Base-by-base conservation (phyloP, 371 early-diverging fungal genomes). In the Rhizopus sp. region DNA sequence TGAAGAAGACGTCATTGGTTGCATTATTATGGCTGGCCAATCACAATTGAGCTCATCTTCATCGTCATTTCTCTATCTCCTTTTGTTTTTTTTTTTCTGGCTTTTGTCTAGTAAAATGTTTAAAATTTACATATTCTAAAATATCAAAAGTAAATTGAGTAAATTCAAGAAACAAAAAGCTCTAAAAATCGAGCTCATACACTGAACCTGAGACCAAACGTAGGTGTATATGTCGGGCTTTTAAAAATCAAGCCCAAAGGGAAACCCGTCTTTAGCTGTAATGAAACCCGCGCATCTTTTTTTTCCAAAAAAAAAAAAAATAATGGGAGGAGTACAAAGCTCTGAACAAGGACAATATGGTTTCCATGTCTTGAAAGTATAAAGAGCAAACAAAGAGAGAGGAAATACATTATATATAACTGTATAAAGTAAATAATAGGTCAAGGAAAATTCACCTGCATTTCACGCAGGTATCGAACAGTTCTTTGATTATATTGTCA, bases 401-500 rank as follows among this genome's bases (percentile, higher is more conserved):
- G 23, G 23, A 23, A 23, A 23, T 23, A 23, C 23, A 23, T 33
- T 8, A 50, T 29, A 29, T 6, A 57, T 31, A 38, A 50, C 15
- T 29, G 13, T 16, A 6, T 5, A 5, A 12, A 12, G n/a, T 41
- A 15, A n/a, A 13, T n/a, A 35, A 17, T 50, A 54, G 60, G 45
- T 61, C 12, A 57, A 59, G 38, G 59, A 49, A 17, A 57, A 47
- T 65, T 87, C 88, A 13, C 91, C 92, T 31, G 89, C 90, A 7
- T 74, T 78, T 45, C 69, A 64, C 16, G 86, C 88, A 57, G 91
- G 91, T 34, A 82, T 91, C 42, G 80, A 87, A 13, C 86, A 87
- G 9, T 91, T 86, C 66, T 91, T 91, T 66, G 90, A 90, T 66
- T 90, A 87, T 55, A 86, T 91, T 59, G 77, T 86, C 13, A 73